Percentiles rank a stretch among this genome's conserved stretches.
phyloP scores from a whole-genome alignment of 208 protist genomes.

The Trypanosoma caninum region DNA sequence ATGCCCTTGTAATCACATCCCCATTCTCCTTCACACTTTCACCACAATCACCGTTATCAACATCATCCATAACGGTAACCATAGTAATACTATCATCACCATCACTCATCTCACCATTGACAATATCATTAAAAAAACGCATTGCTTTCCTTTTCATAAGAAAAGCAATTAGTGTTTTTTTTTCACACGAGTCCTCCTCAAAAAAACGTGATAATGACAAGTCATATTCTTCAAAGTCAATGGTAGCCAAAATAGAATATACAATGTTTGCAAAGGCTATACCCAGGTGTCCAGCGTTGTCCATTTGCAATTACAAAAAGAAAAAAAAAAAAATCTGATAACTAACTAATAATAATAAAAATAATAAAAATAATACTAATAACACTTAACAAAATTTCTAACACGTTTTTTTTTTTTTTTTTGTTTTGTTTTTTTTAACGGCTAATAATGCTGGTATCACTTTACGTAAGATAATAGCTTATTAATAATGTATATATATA shows the following conservation, averaged over 20 bases:
- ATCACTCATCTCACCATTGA: neutral
- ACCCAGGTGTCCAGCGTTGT: conserved; percentile 22
- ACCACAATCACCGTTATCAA: no score
- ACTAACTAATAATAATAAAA: neutral
- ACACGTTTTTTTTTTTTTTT: neutral
- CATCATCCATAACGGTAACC: no score
- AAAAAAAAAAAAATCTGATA: conserved; percentile 3
- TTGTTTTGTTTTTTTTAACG: neutral
- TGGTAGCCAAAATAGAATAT: conserved; percentile 14
- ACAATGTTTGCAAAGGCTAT: conserved; percentile 31
- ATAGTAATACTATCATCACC: no score
- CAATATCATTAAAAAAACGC: neutral
- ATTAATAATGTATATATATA: conserved; percentile 4
- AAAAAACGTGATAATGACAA: conserved; percentile 12
- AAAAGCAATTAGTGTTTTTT: conserved; percentile 14
- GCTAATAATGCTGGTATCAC: neutral
- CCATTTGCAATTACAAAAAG: conserved; percentile 4
- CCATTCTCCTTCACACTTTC: no score
- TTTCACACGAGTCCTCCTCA: conserved; percentile 8
- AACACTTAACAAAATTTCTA: neutral
- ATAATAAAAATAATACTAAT: neutral
- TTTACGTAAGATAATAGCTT: no score
- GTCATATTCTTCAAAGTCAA: conserved; percentile 7
- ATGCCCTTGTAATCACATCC: no score
- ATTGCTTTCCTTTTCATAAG: conserved; percentile 15